Evolutionary conservation across 2,329 filamentous ascomycete genomes (phyloP), one percentile per base, ranked within the genome.

Genomic region (Aspergillus uvarum): DNA sequence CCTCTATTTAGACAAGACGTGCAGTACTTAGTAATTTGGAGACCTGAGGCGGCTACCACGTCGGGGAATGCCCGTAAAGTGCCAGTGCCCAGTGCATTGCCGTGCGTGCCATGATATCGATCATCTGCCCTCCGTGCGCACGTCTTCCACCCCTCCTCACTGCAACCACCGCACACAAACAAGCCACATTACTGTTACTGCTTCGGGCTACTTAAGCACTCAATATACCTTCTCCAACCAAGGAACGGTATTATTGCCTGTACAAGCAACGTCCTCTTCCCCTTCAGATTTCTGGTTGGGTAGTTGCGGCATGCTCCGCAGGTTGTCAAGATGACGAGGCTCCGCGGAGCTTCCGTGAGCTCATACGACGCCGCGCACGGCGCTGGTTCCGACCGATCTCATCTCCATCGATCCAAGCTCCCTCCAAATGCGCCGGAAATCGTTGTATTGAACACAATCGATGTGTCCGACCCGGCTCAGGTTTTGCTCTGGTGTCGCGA

Each of bases 361-460:
- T 71, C 69, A 42, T 68, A 70, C 54, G 70, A 72, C 58, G 59
- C 62, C 58, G 66, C 70, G 63, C 68, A 65, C 54, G 59, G 63
- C 56, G 38, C 5, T 44, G 66, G 69, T 57, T 64, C 65, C 53
- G 71, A 73, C 59, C 66, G 70, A 60, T 60, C 69, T 47, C 67
- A 69, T 42, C 68, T 66, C 57, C 69, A 71, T 63, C 71, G 70
- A 55, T 74, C 76, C 14, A 78, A 78, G 61, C 70, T 79, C n/a
- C 76, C 77, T 31, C 66, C 69, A 24, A 76, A 75, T 55, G 73
- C 76, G 8, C 76, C 77, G 11, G 77, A 78, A 12, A 59, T 74
- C 14, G 70, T 79, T 44, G 58, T 65, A 1, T 71, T 75, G 57
- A 77, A 78, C 58, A 79, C 77, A 1, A 69, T 79, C 32, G 70